phyloP scores from a whole-genome alignment of 208 protist species.

The Leishmania arabica region DNA sequence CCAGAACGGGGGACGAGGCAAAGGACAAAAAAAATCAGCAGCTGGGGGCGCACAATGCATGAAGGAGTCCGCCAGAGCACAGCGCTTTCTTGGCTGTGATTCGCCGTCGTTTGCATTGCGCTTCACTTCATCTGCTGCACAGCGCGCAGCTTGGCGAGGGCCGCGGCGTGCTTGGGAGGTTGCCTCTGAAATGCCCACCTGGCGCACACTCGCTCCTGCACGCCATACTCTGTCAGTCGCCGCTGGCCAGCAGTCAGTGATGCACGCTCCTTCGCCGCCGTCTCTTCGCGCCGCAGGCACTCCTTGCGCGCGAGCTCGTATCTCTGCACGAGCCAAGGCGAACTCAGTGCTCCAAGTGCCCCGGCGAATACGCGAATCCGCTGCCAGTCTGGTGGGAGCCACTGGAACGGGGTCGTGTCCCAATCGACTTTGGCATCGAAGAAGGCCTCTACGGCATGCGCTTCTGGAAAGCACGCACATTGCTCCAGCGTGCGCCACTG shows the following conservation, averaged over 20 bases:
- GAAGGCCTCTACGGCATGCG: slow-evolving; percentile 53
- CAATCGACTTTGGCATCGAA: slow-evolving; percentile 61
- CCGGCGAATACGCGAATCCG: slow-evolving; percentile 59
- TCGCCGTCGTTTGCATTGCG: not conserved
- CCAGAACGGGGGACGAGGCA: not conserved
- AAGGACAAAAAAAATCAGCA: not conserved
- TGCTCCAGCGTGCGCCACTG: slow-evolving; percentile 54
- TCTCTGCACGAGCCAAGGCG: slow-evolving; percentile 47
- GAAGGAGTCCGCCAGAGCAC: not conserved
- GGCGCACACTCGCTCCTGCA: slow-evolving; percentile 23
- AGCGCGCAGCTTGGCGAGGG: slow-evolving; percentile 50
- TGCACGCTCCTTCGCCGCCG: slow-evolving; percentile 9
- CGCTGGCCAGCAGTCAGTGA: slow-evolving; percentile 30
- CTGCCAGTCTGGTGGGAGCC: slow-evolving; percentile 58
- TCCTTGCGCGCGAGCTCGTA: slow-evolving; percentile 62
- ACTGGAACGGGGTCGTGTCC: slow-evolving; percentile 43
- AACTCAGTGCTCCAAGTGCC: slow-evolving; percentile 55
- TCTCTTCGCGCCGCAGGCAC: slow-evolving; percentile 28
- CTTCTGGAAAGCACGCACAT: slow-evolving; percentile 45
- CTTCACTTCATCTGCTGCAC: slow-evolving; percentile 19
- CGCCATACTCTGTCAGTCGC: slow-evolving; percentile 54
- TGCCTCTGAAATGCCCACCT: slow-evolving; percentile 68
- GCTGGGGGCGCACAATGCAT: not conserved
- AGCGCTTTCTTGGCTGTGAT: not conserved
- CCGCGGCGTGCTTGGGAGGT: slow-evolving; percentile 34